Conservation (phyloP, 2,329 filamentous ascomycete species). For the Aureobasidium sp. region DNA sequence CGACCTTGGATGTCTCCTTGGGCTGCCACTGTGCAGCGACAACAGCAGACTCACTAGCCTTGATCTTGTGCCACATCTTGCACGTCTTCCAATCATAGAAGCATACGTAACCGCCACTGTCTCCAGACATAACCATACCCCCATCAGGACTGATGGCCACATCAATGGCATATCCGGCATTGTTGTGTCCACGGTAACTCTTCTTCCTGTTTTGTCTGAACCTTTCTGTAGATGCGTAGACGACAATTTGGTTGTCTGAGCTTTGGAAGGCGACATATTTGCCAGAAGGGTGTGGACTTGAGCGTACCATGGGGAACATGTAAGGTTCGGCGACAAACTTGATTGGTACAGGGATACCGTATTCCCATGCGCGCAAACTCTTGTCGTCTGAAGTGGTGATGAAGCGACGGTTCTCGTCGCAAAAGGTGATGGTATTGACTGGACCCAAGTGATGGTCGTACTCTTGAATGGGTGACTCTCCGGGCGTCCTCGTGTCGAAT, state of each 20-base stretch:
- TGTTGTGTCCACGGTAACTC: constrained; percentile 91
- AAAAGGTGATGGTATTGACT: constrained; percentile 95
- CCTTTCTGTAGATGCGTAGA: constrained; percentile 89
- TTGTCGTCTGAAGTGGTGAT: constrained; percentile 98
- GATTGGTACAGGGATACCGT: constrained; percentile 95
- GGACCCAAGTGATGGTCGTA: constrained; percentile 98
- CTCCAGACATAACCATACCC: constrained; percentile 80
- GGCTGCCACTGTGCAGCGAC: constrained; percentile 93
- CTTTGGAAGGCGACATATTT: constrained; percentile 94
- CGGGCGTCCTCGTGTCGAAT: constrained; percentile 77
- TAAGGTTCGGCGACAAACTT: constrained; percentile 78
- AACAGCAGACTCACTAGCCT: constrained; percentile 72
- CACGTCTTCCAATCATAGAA: constrained; percentile 99
- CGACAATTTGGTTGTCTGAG: constrained; percentile 92
- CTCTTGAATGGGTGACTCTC: constrained; percentile 67
- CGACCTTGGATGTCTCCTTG: constrained; percentile 93
- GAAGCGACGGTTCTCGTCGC: constrained; percentile 89
- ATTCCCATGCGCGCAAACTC: constrained; percentile 93
- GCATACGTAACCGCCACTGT: constrained; percentile 80
- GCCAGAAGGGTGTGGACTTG: constrained; percentile 74
- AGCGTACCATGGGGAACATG: constrained; percentile 93
- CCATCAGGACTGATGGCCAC: constrained; percentile 84
- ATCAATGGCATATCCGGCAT: constrained; percentile 87
- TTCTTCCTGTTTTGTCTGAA: constrained; percentile 98
- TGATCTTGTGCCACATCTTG: constrained; percentile 97